Evolutionary conservation across 148 eudicot genomes (phyloP).

Genomic region (Polygonum maritimum): DNA sequence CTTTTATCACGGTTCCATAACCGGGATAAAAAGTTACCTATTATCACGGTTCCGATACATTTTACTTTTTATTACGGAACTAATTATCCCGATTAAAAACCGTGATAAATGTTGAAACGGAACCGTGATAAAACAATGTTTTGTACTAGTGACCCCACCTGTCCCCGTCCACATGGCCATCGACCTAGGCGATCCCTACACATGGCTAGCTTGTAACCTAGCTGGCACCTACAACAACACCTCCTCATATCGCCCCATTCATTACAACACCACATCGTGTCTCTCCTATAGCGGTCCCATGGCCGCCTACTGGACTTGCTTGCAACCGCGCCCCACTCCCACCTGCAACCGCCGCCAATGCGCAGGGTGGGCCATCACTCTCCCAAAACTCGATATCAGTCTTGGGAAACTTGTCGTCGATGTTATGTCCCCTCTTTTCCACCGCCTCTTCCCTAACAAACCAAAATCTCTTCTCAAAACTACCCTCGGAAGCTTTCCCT

Average conservation of each 20-base stretch:
- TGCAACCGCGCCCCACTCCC: background rate
- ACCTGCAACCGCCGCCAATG: conserved; percentile 6
- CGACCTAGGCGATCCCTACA: conserved; percentile 12
- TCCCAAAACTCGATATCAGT: background rate
- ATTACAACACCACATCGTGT: conserved; percentile 12
- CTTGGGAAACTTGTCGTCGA: background rate
- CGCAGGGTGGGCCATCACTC: conserved; percentile 7
- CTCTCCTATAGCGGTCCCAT: conserved; percentile 7
- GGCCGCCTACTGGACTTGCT: background rate
- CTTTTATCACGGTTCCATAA: too few relatives aligned
- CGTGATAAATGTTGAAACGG: too few relatives aligned
- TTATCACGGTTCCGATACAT: too few relatives aligned
- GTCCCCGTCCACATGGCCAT: conserved; percentile 12
- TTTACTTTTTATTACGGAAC: too few relatives aligned
- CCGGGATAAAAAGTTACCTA: too few relatives aligned
- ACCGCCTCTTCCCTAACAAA: background rate
- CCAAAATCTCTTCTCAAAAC: conserved; percentile 1
- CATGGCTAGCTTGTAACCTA: conserved; percentile 22
- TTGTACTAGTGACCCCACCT: too few relatives aligned
- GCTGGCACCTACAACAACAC: conserved; percentile 15
- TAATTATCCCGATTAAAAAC: too few relatives aligned
- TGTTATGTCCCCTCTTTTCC: conserved; percentile 3
- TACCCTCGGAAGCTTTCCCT: conserved; percentile 14
- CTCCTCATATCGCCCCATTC: conserved; percentile 11
- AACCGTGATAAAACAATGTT: too few relatives aligned